phyloP scores from a whole-genome alignment of 169 alveolate genomes.

The Besnoitia besnoiti region DNA sequence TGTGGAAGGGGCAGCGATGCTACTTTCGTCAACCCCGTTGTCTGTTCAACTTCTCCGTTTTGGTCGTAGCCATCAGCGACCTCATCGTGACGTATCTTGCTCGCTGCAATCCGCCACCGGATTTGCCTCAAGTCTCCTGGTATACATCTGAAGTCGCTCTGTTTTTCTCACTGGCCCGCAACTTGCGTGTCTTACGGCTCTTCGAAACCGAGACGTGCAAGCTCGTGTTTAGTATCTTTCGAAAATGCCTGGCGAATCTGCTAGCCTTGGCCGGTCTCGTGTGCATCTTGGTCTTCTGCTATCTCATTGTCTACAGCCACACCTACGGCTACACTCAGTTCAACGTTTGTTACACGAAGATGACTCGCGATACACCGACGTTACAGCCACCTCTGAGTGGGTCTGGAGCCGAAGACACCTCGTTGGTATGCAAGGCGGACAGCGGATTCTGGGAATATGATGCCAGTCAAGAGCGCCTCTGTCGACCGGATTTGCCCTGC shows the following conservation, averaged over 20 bases:
- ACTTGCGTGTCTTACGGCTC: conserved; percentile 3
- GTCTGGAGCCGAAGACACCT: background rate
- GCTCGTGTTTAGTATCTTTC: background rate
- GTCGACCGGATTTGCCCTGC: conserved; percentile 49
- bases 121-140: conserved; percentile 4
- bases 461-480: conserved; percentile 49
- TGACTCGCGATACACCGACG: background rate
- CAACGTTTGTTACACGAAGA: background rate
- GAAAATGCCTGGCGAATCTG: background rate
- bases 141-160: conserved; percentile 11
- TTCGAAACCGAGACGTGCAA: background rate
- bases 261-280: conserved; percentile 32
- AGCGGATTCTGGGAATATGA: conserved; percentile 67
- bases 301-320: conserved; percentile 8
- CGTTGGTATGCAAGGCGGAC: conserved; percentile 41
- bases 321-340: conserved; percentile 33
- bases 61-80: background rate
- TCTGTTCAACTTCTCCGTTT: background rate
- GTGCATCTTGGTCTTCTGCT: background rate
- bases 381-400: background rate
- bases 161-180: background rate
- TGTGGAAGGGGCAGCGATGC: conserved; percentile 1
- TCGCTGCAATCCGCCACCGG: background rate
- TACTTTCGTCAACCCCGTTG: conserved; percentile 2
- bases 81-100: background rate